phyloP scores from a whole-genome alignment of 805 yeast genomes.

The Yamadazyma phyllophila region DNA sequence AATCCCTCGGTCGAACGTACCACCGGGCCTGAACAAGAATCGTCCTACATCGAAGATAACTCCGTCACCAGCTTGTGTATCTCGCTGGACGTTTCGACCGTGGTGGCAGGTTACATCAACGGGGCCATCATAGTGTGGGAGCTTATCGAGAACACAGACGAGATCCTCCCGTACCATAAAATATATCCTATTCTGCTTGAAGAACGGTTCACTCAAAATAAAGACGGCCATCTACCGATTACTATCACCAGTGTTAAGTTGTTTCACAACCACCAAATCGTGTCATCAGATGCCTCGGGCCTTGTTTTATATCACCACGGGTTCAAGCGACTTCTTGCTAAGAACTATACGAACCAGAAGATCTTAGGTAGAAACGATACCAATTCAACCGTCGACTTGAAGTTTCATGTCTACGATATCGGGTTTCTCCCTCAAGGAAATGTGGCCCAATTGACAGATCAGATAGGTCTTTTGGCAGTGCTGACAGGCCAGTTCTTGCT shows the following conservation, averaged over 20 bases:
- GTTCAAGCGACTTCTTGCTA: constrained; percentile 53
- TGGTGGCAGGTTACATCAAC: constrained; percentile 65
- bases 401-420: constrained; percentile 27
- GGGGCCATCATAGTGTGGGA: constrained; percentile 78
- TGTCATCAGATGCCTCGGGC: constrained; percentile 35
- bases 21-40: neutral
- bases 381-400: constrained; percentile 13
- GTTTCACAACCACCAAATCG: constrained; percentile 26
- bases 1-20: constrained; percentile 15
- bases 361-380: constrained; percentile 48
- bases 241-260: constrained; percentile 27
- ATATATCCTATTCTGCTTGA: constrained; percentile 25
- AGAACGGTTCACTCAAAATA: constrained; percentile 22
- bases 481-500: constrained; percentile 50
- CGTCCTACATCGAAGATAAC: constrained; percentile 8
- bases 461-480: constrained; percentile 57
- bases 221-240: constrained; percentile 30
- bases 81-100: constrained; percentile 65
- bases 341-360: constrained; percentile 45
- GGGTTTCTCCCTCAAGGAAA: constrained; percentile 62
- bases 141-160: constrained; percentile 29
- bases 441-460: constrained; percentile 51
- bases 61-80: constrained; percentile 54
- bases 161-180: constrained; percentile 49
- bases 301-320: constrained; percentile 64